Percentiles rank a stretch among this genome's conserved stretches.
These are phyloP conservation scores for Diaporthe sp. DNA, from an alignment of 2,329 filamentous ascomycete species.

Conservation along the genomic window DNA sequence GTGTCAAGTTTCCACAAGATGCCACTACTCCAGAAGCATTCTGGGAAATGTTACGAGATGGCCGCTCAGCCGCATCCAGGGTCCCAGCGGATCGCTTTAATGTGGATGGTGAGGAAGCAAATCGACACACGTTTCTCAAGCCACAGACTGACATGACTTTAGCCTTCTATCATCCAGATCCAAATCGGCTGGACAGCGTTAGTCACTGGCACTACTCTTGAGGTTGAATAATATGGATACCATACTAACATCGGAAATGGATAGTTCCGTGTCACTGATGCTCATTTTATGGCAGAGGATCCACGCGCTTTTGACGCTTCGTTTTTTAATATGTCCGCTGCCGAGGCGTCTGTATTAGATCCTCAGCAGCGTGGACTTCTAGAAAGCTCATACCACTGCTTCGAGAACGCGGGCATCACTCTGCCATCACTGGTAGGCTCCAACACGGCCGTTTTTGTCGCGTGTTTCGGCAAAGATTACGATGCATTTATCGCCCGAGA, in stretches of 20 bases:
- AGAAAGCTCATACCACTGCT: conserved; percentile 26
- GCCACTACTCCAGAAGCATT: conserved; percentile 19
- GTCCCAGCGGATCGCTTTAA: conserved; percentile 21
- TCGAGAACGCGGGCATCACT: conserved; percentile 32
- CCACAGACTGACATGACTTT: neutral
- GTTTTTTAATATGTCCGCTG: conserved; percentile 35
- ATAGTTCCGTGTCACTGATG: conserved; percentile 42
- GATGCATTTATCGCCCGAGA: neutral
- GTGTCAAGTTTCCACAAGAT: conserved; percentile 30
- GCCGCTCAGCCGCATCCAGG: conserved; percentile 14
- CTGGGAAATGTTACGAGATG: conserved; percentile 16
- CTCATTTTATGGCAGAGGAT: conserved; percentile 12
- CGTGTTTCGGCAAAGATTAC: conserved; percentile 45
- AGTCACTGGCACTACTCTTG: neutral
- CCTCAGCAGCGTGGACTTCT: conserved; percentile 33
- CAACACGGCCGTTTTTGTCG: conserved; percentile 43
- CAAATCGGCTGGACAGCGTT: conserved; percentile 11
- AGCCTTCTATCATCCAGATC: conserved; percentile 22
- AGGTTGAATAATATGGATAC: neutral
- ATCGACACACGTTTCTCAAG: neutral
- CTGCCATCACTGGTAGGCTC: conserved; percentile 11
- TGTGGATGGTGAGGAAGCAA: conserved; percentile 18
- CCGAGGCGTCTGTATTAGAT: conserved; percentile 32
- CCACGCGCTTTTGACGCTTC: conserved; percentile 32
- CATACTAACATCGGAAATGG: conserved; percentile 21